These are phyloP conservation scores for Metahyphopichia silvanorum DNA, from an alignment of 805 yeast genomes.

Conservation along the genomic window DNA sequence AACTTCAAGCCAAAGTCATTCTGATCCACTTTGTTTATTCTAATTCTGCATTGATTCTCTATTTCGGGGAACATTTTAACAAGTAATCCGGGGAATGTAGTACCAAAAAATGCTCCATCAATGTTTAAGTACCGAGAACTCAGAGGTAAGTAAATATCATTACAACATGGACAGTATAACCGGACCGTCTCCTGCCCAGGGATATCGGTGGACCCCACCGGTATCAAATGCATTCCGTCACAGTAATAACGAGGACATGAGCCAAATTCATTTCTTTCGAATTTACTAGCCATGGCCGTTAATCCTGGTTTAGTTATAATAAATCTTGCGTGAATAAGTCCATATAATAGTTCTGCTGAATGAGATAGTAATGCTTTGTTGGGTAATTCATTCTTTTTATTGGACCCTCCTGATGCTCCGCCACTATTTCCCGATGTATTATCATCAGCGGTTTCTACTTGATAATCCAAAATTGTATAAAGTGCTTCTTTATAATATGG, in stretches of 20 bases:
- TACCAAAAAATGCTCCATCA: conserved; percentile 97
- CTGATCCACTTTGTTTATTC: conserved; percentile 46
- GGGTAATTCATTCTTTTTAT: conserved; percentile 42
- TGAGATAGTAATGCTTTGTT: conserved; percentile 78
- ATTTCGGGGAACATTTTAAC: conserved; percentile 90
- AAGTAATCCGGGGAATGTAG: conserved; percentile 90
- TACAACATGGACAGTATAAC: conserved; percentile 91
- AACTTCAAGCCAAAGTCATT: conserved; percentile 66
- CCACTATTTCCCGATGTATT: conserved; percentile 11
- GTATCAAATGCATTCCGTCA: conserved; percentile 84
- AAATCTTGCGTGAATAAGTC: conserved; percentile 90
- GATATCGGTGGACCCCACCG: conserved; percentile 86
- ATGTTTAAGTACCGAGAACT: conserved; percentile 82
- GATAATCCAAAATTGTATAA: conserved; percentile 86
- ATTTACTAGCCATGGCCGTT: conserved; percentile 90
- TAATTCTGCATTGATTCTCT: conserved; percentile 66
- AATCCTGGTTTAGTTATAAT: conserved; percentile 87
- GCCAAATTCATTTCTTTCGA: conserved; percentile 86
- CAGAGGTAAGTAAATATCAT: conserved; percentile 84
- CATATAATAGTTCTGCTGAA: conserved; percentile 89
- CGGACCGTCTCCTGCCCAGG: conserved; percentile 92
- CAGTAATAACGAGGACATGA: conserved; percentile 87
- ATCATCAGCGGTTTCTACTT: conserved; percentile 46
- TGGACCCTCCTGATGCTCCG: conserved; percentile 2
- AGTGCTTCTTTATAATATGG: conserved; percentile 91